Conservation (phyloP, 2,329 filamentous ascomycete species). For the Mariannaea sp. region DNA sequence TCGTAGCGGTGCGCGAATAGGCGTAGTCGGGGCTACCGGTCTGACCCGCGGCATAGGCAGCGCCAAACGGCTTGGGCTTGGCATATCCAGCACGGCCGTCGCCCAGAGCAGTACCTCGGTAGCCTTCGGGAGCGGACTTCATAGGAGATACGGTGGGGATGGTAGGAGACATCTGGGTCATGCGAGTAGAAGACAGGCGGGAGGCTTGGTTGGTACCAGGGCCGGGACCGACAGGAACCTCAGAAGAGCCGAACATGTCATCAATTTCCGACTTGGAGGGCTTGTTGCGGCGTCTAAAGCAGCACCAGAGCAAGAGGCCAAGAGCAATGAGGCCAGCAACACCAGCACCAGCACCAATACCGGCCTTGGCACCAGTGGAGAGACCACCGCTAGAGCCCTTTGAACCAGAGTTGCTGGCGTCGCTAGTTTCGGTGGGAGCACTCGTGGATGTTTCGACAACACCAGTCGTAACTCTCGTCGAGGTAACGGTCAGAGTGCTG, state of each 20-base stretch:
- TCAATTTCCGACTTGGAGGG: slow-evolving; percentile 44
- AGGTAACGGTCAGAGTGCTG: slow-evolving; percentile 44
- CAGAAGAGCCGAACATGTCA: slow-evolving; percentile 49
- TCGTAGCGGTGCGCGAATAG: slow-evolving; percentile 33
- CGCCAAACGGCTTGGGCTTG: slow-evolving; percentile 44
- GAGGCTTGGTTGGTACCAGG: slow-evolving; percentile 31
- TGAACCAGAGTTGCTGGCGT: slow-evolving; percentile 19
- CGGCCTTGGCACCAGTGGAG: slow-evolving; percentile 50
- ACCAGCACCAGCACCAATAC: slow-evolving; percentile 49
- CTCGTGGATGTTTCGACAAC: slow-evolving; percentile 38
- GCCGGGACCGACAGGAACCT: slow-evolving; percentile 46
- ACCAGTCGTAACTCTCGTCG: slow-evolving; percentile 42
- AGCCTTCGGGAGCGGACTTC: slow-evolving; percentile 41
- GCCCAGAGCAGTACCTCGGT: slow-evolving; percentile 47
- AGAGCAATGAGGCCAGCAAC: slow-evolving; percentile 44
- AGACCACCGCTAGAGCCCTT: slow-evolving; percentile 39
- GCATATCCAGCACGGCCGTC: slow-evolving; percentile 47
- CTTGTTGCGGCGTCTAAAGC: slow-evolving; percentile 40
- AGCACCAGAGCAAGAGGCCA: slow-evolving; percentile 39
- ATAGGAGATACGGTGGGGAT: slow-evolving; percentile 20
- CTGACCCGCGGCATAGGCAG: slow-evolving; percentile 21
- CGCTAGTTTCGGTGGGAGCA: slow-evolving; percentile 33
- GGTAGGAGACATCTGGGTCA: slow-evolving; percentile 38
- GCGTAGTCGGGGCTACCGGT: slow-evolving; percentile 30
- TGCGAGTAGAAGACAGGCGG: slow-evolving; percentile 27